Conservation (phyloP, 2,329 filamentous ascomycete genomes). For the Trichophyton simii region DNA sequence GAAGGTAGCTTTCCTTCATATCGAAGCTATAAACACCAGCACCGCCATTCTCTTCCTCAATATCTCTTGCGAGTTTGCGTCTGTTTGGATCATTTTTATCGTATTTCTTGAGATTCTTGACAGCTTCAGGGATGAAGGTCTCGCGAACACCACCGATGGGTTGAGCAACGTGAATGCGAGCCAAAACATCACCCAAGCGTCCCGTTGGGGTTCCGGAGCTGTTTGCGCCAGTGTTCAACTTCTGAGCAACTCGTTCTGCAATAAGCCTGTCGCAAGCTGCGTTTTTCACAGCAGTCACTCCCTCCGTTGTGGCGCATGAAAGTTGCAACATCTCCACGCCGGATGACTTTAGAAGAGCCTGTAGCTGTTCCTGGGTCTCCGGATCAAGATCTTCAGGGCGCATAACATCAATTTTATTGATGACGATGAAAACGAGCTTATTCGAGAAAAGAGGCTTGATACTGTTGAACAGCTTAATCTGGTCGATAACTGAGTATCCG, state of each 20-base stretch:
- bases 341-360: conserved; percentile 67
- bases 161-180: conserved; percentile 92
- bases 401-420: conserved; percentile 96
- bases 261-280: conserved; percentile 85
- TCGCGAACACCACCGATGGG: conserved; percentile 73
- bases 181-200: conserved; percentile 77
- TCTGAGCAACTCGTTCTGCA: conserved; percentile 85
- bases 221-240: conserved; percentile 79
- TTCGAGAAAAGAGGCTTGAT: conserved; percentile 96
- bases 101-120: conserved; percentile 73
- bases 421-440: conserved; percentile 89
- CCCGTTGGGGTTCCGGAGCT: conserved; percentile 64
- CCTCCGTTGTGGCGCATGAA: conserved; percentile 89
- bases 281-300: conserved; percentile 90
- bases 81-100: conserved; percentile 79
- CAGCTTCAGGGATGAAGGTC: conserved; percentile 75
- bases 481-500: conserved; percentile 81
- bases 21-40: conserved; percentile 94
- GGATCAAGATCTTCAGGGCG: conserved; percentile 75
- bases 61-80: conserved; percentile 65
- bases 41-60: conserved; percentile 85
- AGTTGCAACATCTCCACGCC: conserved; percentile 89
- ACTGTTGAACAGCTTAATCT: conserved; percentile 89
- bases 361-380: conserved; percentile 63
- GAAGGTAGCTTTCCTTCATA: conserved; percentile 73